These are phyloP conservation scores for Afroboletus lepidellus DNA, from an alignment of 1,284 basidiomycete genomes.

Conservation along the genomic window DNA sequence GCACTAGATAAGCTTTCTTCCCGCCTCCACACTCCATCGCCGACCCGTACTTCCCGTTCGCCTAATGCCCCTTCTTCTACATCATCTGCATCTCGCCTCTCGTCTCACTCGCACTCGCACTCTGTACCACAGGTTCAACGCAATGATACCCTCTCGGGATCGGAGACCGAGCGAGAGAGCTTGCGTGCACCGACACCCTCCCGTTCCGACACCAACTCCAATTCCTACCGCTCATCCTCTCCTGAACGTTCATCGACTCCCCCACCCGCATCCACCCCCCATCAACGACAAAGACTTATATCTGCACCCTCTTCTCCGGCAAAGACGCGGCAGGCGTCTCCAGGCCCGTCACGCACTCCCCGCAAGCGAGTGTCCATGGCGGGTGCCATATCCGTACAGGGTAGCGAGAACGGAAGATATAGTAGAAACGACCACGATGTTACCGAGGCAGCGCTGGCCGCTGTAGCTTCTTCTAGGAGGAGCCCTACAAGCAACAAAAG, in stretches of 20 bases:
- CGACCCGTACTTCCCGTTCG: conserved; percentile 37
- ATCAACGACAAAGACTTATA: conserved; percentile 41
- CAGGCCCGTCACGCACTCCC: conserved; percentile 41
- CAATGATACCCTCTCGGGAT: conserved; percentile 56
- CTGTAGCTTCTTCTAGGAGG: conserved; percentile 54
- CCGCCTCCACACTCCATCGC: conserved; percentile 45
- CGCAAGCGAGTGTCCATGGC: conserved; percentile 45
- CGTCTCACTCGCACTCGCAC: conserved; percentile 30
- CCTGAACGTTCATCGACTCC: conserved; percentile 43
- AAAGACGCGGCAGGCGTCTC: conserved; percentile 41
- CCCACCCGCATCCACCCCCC: conserved; percentile 26
- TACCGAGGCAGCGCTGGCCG: conserved; percentile 57
- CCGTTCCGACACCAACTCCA: conserved; percentile 32
- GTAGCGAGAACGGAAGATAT: conserved; percentile 28
- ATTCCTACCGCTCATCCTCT: conserved; percentile 39
- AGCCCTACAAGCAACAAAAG: conserved; percentile 44
- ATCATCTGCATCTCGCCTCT: conserved; percentile 33
- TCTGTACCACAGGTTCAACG: conserved; percentile 22
- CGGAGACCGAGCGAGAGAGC: conserved; percentile 73
- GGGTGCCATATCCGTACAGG: conserved; percentile 24
- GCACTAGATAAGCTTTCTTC: conserved; percentile 67
- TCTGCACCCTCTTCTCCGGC: conserved; percentile 58
- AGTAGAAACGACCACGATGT: conserved; percentile 37
- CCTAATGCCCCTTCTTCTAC: conserved; percentile 32
- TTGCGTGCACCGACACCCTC: conserved; percentile 34